Conservation (phyloP, 306 rosid species). For the Sophora flavescens region DNA sequence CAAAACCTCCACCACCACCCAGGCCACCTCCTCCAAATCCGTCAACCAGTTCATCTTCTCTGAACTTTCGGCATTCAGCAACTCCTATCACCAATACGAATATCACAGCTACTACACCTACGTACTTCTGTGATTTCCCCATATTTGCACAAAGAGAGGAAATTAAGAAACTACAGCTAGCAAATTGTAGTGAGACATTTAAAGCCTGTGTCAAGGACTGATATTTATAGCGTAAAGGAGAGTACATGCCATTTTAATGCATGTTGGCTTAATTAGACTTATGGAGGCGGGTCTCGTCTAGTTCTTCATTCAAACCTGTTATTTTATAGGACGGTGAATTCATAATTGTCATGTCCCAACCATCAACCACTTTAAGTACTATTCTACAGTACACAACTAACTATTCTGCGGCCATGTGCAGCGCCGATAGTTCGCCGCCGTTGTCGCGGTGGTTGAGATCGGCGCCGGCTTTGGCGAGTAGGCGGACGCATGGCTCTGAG, state of each 20-base stretch:
- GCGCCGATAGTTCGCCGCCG: slow-evolving; percentile 66
- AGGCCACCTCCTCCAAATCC: slow-evolving; percentile 40
- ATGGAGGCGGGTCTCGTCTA: neutral
- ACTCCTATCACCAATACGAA: slow-evolving; percentile 54
- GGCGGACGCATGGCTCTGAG: no score
- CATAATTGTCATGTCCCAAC: slow-evolving; percentile 54
- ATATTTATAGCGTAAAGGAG: slow-evolving; percentile 55
- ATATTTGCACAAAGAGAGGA: slow-evolving; percentile 41
- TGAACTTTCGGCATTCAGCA: slow-evolving; percentile 58
- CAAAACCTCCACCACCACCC: no score
- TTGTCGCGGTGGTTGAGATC: slow-evolving; percentile 65
- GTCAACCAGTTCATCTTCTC: slow-evolving; percentile 41
- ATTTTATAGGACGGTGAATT: slow-evolving; percentile 48
- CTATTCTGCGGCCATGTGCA: slow-evolving; percentile 80
- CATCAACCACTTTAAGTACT: slow-evolving; percentile 53
- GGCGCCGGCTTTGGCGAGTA: slow-evolving; percentile 64
- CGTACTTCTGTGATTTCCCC: slow-evolving; percentile 54
- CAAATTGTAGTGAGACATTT: slow-evolving; percentile 10
- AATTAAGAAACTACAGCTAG: neutral
- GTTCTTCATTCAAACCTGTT: slow-evolving; percentile 44
- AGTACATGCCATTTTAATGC: slow-evolving; percentile 50
- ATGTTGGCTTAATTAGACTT: slow-evolving; percentile 41
- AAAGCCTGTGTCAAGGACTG: slow-evolving; percentile 6
- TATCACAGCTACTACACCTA: slow-evolving; percentile 52
- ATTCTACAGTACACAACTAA: neutral